Evolutionary conservation across 2,329 filamentous ascomycete species (phyloP).

Genomic region (Cercospora sp.): DNA sequence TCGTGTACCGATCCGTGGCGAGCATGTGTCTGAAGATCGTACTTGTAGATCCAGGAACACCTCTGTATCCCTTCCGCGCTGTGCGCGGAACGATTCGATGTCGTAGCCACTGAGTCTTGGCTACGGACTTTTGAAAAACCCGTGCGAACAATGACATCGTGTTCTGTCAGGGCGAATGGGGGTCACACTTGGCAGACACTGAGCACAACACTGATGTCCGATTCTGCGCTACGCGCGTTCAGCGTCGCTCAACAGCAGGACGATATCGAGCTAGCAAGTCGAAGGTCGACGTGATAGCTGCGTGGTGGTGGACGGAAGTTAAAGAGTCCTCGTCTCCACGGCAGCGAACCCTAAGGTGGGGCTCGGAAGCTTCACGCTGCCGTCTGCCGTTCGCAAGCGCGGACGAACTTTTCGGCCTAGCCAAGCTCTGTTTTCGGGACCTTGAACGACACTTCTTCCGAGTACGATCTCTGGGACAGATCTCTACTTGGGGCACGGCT

Average conservation of each 20-base stretch:
- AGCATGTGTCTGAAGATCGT: background rate
- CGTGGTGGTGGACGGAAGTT: background rate
- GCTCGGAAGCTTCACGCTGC: background rate
- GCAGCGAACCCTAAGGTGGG: background rate
- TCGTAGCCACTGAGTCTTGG: background rate
- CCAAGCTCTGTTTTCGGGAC: background rate
- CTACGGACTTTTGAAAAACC: background rate
- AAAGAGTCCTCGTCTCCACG: background rate
- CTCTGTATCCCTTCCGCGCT: background rate
- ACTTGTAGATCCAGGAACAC: background rate
- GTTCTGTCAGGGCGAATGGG: background rate
- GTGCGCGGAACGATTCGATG: background rate
- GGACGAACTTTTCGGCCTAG: background rate
- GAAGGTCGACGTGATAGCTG: background rate
- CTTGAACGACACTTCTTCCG: background rate
- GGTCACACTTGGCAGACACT: background rate
- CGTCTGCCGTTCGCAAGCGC: background rate
- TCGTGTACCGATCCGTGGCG: background rate
- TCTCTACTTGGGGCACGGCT: background rate
- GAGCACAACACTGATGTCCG: background rate
- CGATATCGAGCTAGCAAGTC: background rate
- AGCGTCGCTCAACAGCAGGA: background rate
- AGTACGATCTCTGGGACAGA: background rate
- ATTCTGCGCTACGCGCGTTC: background rate
- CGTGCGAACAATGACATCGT: background rate